Conservation (phyloP, 345 rosid genomes). For the Ailanthus altissimus region DNA sequence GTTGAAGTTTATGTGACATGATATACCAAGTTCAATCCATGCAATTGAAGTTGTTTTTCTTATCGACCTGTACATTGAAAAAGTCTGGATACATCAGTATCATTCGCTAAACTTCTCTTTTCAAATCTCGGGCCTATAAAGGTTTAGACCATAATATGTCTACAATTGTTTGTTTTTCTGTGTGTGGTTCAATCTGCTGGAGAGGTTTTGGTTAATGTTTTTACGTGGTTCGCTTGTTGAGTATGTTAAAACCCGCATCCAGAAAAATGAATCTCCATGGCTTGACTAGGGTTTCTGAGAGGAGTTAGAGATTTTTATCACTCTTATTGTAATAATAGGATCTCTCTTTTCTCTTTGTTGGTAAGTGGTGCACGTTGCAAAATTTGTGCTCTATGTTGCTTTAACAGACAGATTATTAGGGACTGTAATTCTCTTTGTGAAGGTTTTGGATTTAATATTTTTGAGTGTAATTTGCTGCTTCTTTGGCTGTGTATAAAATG, state of each 20-base stretch:
- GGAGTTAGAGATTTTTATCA: background rate
- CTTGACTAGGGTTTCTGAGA: background rate
- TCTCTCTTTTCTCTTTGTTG: background rate
- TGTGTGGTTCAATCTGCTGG: constrained; percentile 2
- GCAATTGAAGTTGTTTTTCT: background rate
- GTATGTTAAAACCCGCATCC: constrained; percentile 8
- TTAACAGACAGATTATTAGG: background rate
- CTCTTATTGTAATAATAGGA: background rate
- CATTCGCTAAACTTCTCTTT: too few species aligned
- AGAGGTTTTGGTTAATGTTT: background rate
- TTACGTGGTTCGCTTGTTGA: constrained; percentile 1
- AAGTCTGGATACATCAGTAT: too few species aligned
- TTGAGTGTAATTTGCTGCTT: background rate
- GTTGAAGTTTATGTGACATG: constrained; percentile 28
- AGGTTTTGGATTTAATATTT: background rate
- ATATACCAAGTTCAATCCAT: background rate
- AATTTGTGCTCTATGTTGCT: background rate
- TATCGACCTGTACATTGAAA: background rate
- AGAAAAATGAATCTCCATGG: background rate
- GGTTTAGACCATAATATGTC: background rate
- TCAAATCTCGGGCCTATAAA: background rate
- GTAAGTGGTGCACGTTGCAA: background rate
- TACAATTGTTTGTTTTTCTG: background rate
- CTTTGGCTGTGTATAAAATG: background rate
- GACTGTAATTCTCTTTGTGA: background rate